Evolutionary conservation across 129 eudicot genomes (phyloP).

Genomic region (Mikania micrantha): DNA sequence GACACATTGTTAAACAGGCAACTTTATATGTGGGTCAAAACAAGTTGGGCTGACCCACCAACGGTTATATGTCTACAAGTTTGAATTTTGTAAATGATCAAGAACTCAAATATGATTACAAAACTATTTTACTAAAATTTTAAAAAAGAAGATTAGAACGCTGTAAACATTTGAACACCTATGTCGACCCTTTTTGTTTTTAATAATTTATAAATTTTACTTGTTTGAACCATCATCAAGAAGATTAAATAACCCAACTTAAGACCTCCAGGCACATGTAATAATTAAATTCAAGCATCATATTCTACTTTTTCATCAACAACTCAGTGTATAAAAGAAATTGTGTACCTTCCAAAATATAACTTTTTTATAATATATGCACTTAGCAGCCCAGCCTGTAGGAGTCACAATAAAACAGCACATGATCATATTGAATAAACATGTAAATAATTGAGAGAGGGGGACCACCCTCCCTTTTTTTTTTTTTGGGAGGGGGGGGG

Average conservation of each 20-base stretch:
- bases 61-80: too few relatives aligned
- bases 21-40: neutral
- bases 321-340: neutral
- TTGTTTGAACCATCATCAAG: neutral
- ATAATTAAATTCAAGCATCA: neutral
- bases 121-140: neutral
- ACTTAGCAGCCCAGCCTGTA: slow-evolving; percentile 70
- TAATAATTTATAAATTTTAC: neutral
- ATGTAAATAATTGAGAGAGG: neutral
- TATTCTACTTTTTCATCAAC: slow-evolving; percentile 1
- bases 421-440: slow-evolving; percentile 1
- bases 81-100: neutral
- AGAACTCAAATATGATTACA: neutral
- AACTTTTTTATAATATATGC: slow-evolving; percentile 64
- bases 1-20: neutral
- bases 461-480: neutral
- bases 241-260: neutral
- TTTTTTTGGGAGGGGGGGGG: too few relatives aligned
- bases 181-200: neutral
- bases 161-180: neutral
- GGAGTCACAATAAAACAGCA: slow-evolving; percentile 14
- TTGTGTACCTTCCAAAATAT: slow-evolving; percentile 61
- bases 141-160: neutral
- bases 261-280: neutral
- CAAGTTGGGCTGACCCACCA: too few relatives aligned